Percentiles rank a stretch among this genome's conserved stretches.
phyloP scores from a whole-genome alignment of 257 asterid species.

The Cynanchum wilfordii region DNA sequence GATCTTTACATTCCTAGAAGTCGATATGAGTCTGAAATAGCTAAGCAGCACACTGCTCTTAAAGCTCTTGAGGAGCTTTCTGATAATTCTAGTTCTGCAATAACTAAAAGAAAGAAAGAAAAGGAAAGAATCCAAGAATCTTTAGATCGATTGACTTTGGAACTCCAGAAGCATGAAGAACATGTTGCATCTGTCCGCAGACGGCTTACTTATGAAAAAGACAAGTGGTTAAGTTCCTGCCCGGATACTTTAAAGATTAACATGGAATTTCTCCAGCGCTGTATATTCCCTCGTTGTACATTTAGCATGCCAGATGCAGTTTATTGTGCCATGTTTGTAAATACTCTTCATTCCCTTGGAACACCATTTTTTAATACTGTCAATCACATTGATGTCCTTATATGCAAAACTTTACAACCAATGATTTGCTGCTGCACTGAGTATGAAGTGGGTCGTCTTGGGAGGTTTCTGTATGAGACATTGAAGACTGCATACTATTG shows the following conservation, averaged over 20 bases:
- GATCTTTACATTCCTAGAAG: conserved; percentile 93
- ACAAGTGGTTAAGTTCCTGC: conserved; percentile 97
- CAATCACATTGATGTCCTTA: conserved; percentile 93
- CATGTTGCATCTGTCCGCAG: conserved; percentile 92
- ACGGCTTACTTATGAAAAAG: conserved; percentile 86
- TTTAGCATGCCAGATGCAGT: conserved; percentile 99
- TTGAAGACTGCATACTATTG: conserved; percentile 90
- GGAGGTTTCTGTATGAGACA: conserved; percentile 88
- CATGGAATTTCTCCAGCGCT: conserved; percentile 98
- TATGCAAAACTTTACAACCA: conserved; percentile 97
- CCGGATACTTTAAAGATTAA: conserved; percentile 95
- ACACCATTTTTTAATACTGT: conserved; percentile 98
- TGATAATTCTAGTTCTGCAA: conserved; percentile 97
- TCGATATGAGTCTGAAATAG: conserved; percentile 84
- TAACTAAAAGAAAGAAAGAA: conserved; percentile 94
- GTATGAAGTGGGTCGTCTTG: conserved; percentile 97
- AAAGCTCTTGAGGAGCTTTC: conserved; percentile 94
- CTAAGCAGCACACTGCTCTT: conserved; percentile 82
- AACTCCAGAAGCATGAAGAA: conserved; percentile 92
- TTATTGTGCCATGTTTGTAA: conserved; percentile 87
- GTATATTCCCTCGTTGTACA: conserved; percentile 96
- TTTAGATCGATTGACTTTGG: conserved; percentile 72
- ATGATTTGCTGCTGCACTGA: conserved; percentile 99
- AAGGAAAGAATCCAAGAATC: conserved; percentile 99
- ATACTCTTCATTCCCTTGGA: conserved; percentile 97